These are phyloP conservation scores for Citrus reticulata DNA, from an alignment of 345 rosid genomes.

Conservation along the genomic window DNA sequence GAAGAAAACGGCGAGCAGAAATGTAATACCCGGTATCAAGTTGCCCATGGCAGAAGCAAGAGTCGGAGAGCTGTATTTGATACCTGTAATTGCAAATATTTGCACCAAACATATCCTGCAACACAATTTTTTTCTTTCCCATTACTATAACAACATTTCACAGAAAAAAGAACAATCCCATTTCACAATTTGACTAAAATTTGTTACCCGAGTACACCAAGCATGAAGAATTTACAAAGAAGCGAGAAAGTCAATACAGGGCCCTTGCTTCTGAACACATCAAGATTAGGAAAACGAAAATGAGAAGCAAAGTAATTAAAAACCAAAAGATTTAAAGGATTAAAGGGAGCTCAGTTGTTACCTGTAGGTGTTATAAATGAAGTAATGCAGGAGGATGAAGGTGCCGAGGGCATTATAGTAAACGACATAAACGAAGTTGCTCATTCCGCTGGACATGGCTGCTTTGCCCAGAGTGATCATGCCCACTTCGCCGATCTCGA, in stretches of 20 bases:
- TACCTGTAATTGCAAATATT: slow-evolving; percentile 16
- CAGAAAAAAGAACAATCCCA: not conserved
- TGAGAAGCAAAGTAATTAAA: not conserved
- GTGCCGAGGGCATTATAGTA: slow-evolving; percentile 17
- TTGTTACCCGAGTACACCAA: slow-evolving; percentile 19
- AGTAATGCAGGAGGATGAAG: slow-evolving; percentile 9
- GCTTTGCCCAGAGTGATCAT: slow-evolving; percentile 18
- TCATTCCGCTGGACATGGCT: slow-evolving; percentile 19
- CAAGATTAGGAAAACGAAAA: no score
- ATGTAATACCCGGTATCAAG: slow-evolving; percentile 30
- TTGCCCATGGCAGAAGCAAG: slow-evolving; percentile 28
- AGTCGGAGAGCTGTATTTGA: slow-evolving; percentile 32
- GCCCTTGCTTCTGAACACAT: slow-evolving; percentile 6
- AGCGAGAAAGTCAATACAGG: not conserved
- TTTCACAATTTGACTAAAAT: not conserved
- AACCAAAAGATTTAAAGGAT: not conserved
- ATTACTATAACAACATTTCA: not conserved
- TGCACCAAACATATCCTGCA: slow-evolving; percentile 17
- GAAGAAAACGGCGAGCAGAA: slow-evolving; percentile 25
- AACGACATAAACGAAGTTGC: slow-evolving; percentile 21
- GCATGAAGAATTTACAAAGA: slow-evolving; percentile 15
- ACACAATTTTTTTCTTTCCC: not conserved
- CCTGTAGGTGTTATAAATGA: slow-evolving; percentile 12
- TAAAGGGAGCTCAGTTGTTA: not conserved
- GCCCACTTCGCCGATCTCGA: slow-evolving; percentile 18